These are phyloP conservation scores for Xylaria sp. DNA, from an alignment of 2,329 filamentous ascomycete genomes.

Conservation along the genomic window DNA sequence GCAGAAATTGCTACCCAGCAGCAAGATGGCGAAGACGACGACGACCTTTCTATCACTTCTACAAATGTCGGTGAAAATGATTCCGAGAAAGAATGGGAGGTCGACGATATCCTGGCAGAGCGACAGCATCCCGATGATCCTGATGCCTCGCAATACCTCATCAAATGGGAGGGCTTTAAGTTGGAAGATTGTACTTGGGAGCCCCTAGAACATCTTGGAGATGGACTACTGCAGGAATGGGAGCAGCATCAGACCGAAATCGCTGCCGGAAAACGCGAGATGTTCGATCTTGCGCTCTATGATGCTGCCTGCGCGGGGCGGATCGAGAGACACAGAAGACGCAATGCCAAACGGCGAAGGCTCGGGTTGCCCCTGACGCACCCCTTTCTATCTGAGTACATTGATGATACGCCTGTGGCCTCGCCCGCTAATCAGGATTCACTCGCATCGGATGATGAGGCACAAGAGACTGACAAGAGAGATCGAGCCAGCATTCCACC, in stretches of 20 bases:
- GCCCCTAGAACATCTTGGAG: constrained; percentile 56
- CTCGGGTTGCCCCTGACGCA: constrained; percentile 50
- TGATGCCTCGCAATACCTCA: constrained; percentile 62
- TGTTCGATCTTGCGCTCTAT: constrained; percentile 55
- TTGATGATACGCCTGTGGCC: constrained; percentile 16
- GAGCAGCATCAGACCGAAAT: constrained; percentile 53
- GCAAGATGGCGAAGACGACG: constrained; percentile 54
- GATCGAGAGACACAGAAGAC: constrained; percentile 53
- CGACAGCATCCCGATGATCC: constrained; percentile 44
- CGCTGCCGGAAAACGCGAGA: constrained; percentile 47
- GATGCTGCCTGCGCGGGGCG: constrained; percentile 51
- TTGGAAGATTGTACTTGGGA: constrained; percentile 69
- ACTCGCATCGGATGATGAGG: constrained; percentile 42
- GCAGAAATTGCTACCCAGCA: constrained; percentile 8
- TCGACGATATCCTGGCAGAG: constrained; percentile 66
- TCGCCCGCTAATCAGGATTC: constrained; percentile 34
- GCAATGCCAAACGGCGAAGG: constrained; percentile 57
- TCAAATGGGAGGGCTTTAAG: constrained; percentile 72
- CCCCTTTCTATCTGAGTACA: constrained; percentile 36
- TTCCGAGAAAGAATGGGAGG: constrained; percentile 58
- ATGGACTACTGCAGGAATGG: constrained; percentile 57
- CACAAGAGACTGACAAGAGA: constrained; percentile 42
- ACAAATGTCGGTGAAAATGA: constrained; percentile 55
- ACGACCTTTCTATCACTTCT: constrained; percentile 67
- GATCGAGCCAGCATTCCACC: constrained; percentile 22